These are phyloP conservation scores for Jaminaea rosea DNA, from an alignment of 1,284 basidiomycete genomes.

Conservation along the genomic window DNA sequence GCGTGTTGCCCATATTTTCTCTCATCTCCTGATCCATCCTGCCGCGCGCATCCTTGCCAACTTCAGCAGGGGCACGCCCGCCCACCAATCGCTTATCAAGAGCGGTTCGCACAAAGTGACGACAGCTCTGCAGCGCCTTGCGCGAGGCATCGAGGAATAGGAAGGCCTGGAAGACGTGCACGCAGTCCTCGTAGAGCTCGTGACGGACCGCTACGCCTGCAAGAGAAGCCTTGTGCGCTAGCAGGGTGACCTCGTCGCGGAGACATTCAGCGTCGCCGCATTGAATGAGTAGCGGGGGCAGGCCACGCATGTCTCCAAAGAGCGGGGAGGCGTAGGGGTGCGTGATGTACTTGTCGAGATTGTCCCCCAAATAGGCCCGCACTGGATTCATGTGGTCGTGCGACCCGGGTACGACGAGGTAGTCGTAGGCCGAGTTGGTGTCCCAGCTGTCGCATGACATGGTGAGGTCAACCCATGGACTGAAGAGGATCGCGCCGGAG, in stretches of 20 bases:
- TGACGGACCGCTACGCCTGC: conserved; percentile 81
- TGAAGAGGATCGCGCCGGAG: conserved; percentile 44
- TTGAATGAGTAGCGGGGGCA: conserved; percentile 87
- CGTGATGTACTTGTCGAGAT: conserved; percentile 71
- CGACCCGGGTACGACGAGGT: conserved; percentile 51
- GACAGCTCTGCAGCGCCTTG: conserved; percentile 43
- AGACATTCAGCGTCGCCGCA: conserved; percentile 88
- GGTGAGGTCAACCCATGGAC: conserved; percentile 60
- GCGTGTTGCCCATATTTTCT: conserved; percentile 22
- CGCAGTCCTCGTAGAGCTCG: conserved; percentile 86
- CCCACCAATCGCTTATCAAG: conserved; percentile 34
- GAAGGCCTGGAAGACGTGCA: conserved; percentile 47
- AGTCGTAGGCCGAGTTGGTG: conserved; percentile 62
- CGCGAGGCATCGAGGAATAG: conserved; percentile 44
- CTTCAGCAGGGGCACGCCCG: conserved; percentile 50
- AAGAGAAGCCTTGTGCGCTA: conserved; percentile 84
- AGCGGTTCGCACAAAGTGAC: conserved; percentile 46
- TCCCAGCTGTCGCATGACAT: conserved; percentile 98
- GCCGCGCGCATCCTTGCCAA: conserved; percentile 57
- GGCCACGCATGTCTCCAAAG: conserved; percentile 78
- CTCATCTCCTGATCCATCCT: conserved; percentile 35
- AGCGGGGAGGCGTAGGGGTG: conserved; percentile 84
- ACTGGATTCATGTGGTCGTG: conserved; percentile 89
- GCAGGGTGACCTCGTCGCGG: conserved; percentile 80
- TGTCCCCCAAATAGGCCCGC: conserved; percentile 78